Evolutionary conservation across 2,329 filamentous ascomycete genomes (phyloP), one percentile per base, ranked within the genome.

Genomic region (Fusarium marasasianum): DNA sequence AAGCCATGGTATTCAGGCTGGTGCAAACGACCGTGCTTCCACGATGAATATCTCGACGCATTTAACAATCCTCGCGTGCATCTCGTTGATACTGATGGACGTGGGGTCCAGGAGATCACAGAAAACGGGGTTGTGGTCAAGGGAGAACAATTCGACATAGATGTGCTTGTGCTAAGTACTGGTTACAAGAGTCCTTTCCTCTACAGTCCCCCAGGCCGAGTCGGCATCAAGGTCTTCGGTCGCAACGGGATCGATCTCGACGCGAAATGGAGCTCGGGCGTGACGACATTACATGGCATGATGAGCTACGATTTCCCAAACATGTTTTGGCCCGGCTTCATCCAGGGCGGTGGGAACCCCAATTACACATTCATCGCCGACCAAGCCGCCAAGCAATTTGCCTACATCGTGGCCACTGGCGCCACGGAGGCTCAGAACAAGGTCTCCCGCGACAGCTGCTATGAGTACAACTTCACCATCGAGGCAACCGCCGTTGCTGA

Each of bases 361-460:
- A 44, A 44, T 5, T 44, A 44, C 41, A 44, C 41, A 24, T 44
- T 44, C 15, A 44, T 44, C n/a, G 41, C 41, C n/a, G 41, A 44
- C 15, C 41, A 44, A 12, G 41, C n/a, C n/a, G 41, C 41, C n/a
- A 44, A 44, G 22, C 41, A 24, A 10, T 24, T 44, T 24, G 41
- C 41, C 6, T 24, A 44, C 15, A 17, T 44, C 10, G 41, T 44
- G 1, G 41, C 41, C 14, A 4, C 41, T 24, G 41, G 41, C 7
- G n/a, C 41, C n/a, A 24, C 24, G 4, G 41, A 17, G n/a, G 14
- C 41, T 43, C 22, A 17, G 41, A 11, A 7, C 6, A 44, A 17
- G 1, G n/a, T 11, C n/a, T 15, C 9, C n/a, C 3, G 3, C 9
- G n/a, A 44, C 15, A 44, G 15, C 1, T 15, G 10, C 15, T 44